Evolutionary conservation across 2,329 filamentous ascomycete genomes (phyloP), one percentile per base, ranked within the genome.

Genomic region (Verticillium albo-atrum): DNA sequence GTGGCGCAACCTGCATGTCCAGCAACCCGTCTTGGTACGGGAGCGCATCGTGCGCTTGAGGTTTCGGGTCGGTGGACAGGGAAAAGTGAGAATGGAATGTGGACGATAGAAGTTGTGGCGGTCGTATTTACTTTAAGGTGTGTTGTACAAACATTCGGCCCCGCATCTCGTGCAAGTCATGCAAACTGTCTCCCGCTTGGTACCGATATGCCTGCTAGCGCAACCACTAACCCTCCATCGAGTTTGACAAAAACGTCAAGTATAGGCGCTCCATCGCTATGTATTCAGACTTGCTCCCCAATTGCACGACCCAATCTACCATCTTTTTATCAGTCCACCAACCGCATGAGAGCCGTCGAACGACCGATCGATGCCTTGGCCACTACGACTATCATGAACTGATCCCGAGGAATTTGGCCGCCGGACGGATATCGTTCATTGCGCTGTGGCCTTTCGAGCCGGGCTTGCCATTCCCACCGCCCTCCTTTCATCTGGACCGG

Each of bases 1-100:
- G 54, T 69, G 67, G 2, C 68, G 66, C 20, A 70, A 62, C 9
- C 68, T 67, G 54, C 68, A 70, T 12, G 67, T 70, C 67, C 68
- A 70, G 27, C 68, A 70, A 25, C 67, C 68, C 26, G 60, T 62
- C 23, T 61, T 64, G 54, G 65, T 65, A 26, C 61, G 59, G 23
- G 56, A 68, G 35, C 23, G 30, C 42, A 47, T 47, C 25, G 42
- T 10, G 42, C 42, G 25, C n/a, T 23, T n/a, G n/a, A n/a, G 10
- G 17, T 4, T 23, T 47, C 10, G 20, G 42, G n/a, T 12, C 3
- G 6, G 42, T 20, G 12, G 42, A 20, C 42, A 47, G n/a, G 6
- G 9, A 6, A 25, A 25, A 7, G 4, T 4, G 20, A 47, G 10
- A n/a, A n/a, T n/a, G 5, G n/a, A n/a, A n/a, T n/a, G 14, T 47